Base-by-base conservation (phyloP, 148 eudicot genomes). In the Chenopodium formosanum region DNA sequence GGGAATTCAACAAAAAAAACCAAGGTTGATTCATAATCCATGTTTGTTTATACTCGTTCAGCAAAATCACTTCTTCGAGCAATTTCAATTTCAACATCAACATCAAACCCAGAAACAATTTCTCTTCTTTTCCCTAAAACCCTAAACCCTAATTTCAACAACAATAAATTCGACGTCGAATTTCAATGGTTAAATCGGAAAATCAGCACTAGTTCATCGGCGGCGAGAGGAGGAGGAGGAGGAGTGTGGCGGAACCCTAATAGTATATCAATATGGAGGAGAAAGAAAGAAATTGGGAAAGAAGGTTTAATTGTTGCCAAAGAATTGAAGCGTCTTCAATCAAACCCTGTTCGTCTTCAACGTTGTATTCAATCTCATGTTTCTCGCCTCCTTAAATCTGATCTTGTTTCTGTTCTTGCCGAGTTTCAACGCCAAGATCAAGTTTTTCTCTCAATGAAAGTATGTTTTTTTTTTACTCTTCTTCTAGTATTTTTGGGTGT, bases 361-460 rank as follows among this genome's bases (percentile, higher is more conserved):
- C 88, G 93, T 1, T 94, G 80, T 80, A 86, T 94, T 40, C 90
- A 90, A 70, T 83, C 87, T 14, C 80, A 90, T n/a, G 94, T 91
- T 17, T 92, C 94, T 78, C 91, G 99, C 5, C 87, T 95, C 10
- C 92, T 92, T 29, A 93, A 89, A 76, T 92, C 97, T 53, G 97
- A 95, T 69, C 96, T 95, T n/a, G 91, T 95, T 17, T 90, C 99
- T 25, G 95, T 96, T 27, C 97, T 95, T 64, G 88, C 87, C 16
- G 99, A 96, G 88, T 92, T 94, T 78, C 99, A 94, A 79, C 89
- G 99, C 12, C 99, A 96, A 81, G 85, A 94, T 83, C 98, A 92
- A 40, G 92, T 94, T 50, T 90, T 84, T 72, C 95, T 96, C 46
- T 94, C 87, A 67, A 89, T 94, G 89, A 96, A 90, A 94, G 96